Conservation (phyloP, 768 basidiomycete genomes). For the Fibroporia radiculosa region DNA sequence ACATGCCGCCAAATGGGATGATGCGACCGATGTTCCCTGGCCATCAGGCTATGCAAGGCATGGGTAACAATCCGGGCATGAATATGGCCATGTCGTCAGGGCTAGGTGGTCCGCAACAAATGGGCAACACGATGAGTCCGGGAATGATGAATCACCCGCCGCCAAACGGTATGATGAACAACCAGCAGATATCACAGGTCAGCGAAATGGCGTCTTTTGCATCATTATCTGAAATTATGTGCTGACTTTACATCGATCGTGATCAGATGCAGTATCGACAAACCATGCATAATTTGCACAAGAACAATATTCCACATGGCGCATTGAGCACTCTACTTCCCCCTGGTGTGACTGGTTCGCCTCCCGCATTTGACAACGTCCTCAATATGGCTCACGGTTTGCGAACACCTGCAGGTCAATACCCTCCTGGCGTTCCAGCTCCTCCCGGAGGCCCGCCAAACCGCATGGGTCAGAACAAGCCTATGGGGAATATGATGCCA, state of each 20-base stretch:
- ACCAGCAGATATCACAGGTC: slow-evolving; percentile 27
- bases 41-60: slow-evolving; percentile 21
- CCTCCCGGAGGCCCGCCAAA: slow-evolving; percentile 23
- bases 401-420: slow-evolving; percentile 25
- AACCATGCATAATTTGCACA: slow-evolving; percentile 29
- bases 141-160: slow-evolving; percentile 31
- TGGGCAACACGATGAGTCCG: slow-evolving; percentile 26
- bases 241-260: neutral
- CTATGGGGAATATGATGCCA: slow-evolving; percentile 37
- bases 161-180: slow-evolving; percentile 28
- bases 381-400: slow-evolving; percentile 25
- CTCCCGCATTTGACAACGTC: slow-evolving; percentile 33
- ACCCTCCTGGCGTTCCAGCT: slow-evolving; percentile 25
- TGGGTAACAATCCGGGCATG: slow-evolving; percentile 23
- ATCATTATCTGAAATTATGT: neutral
- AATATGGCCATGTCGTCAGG: slow-evolving; percentile 26
- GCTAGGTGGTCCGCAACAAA: slow-evolving; percentile 27
- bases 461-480: slow-evolving; percentile 26
- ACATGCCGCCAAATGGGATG: slow-evolving; percentile 33
- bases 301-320: slow-evolving; percentile 18
- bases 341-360: slow-evolving; percentile 34
- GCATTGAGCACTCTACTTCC: slow-evolving; percentile 20
- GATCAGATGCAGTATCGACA: slow-evolving; percentile 30
- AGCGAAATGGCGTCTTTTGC: too few relatives aligned
- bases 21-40: slow-evolving; percentile 30